Conservation (phyloP, 495 filamentous ascomycete species). For the Friedmanniomyces simplex region DNA sequence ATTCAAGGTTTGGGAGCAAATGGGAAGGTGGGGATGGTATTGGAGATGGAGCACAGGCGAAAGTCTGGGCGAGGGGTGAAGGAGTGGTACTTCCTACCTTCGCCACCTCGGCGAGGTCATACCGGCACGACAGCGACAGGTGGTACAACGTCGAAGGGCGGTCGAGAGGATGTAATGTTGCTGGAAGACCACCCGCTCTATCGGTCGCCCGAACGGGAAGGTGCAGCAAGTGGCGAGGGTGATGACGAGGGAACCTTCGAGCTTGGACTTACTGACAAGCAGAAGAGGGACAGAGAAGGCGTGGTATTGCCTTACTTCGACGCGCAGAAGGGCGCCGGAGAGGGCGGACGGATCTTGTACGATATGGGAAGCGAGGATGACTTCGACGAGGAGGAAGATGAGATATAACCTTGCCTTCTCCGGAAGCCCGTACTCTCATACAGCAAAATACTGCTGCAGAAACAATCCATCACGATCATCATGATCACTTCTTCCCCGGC, state of each 20-base stretch:
- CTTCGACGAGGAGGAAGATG: slow-evolving; percentile 98
- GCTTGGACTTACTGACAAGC: slow-evolving; percentile 79
- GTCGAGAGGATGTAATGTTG: slow-evolving; percentile 47
- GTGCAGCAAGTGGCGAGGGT: slow-evolving; percentile 31
- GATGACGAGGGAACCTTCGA: slow-evolving; percentile 59
- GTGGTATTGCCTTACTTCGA: slow-evolving; percentile 92
- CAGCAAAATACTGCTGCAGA: too few species aligned
- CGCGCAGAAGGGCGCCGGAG: slow-evolving; percentile 76
- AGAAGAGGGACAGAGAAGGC: slow-evolving; percentile 71
- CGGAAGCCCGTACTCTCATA: too few species aligned
- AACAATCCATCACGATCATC: too few species aligned
- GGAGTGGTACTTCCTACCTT: slow-evolving; percentile 64
- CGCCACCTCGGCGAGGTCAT: too few species aligned
- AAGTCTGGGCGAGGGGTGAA: slow-evolving; percentile 65
- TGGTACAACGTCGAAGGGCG: neutral
- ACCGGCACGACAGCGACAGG: too few species aligned
- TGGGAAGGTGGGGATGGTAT: slow-evolving; percentile 48
- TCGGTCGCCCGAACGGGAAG: slow-evolving; percentile 35
- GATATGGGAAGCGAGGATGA: slow-evolving; percentile 96
- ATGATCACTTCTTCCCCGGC: slow-evolving; percentile 1
- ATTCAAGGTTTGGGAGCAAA: slow-evolving; percentile 49
- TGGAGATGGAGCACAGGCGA: slow-evolving; percentile 78
- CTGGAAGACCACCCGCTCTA: slow-evolving; percentile 72
- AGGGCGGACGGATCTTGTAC: slow-evolving; percentile 83
- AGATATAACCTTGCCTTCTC: slow-evolving; percentile 58